Evolutionary conservation across 306 rosid genomes (phyloP).

Genomic region (Luffa acutangula): DNA sequence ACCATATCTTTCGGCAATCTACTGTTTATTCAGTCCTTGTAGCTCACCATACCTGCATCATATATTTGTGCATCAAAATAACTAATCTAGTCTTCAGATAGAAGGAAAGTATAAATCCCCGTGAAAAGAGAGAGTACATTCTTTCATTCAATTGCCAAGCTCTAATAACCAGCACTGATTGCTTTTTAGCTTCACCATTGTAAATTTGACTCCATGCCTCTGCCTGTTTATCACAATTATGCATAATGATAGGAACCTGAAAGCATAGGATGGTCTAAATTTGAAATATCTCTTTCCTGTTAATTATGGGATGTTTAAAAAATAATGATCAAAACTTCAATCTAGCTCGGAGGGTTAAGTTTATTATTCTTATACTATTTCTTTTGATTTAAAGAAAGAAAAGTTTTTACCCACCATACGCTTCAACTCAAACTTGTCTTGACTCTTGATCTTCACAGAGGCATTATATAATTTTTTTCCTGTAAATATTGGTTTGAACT

Average conservation of each 20-base stretch:
- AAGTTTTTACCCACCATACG: neutral
- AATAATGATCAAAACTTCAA: neutral
- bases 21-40: constrained; percentile 92
- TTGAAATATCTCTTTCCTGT: neutral
- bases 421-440: neutral
- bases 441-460: neutral
- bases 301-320: neutral
- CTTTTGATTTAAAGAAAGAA: neutral
- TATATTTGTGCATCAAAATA: neutral
- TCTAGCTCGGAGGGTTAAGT: neutral
- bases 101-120: neutral
- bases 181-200: constrained; percentile 79
- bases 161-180: constrained; percentile 76
- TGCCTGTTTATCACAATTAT: constrained; percentile 70
- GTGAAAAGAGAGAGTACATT: constrained; percentile 42
- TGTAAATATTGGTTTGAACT: neutral
- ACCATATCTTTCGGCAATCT: constrained; percentile 93
- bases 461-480: neutral
- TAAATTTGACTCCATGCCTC: constrained; percentile 71
- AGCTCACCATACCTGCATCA: constrained; percentile 74
- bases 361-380: neutral
- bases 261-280: neutral
- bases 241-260: constrained; percentile 79
- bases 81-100: neutral
- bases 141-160: constrained; percentile 95